Evolutionary conservation across 2,329 filamentous ascomycete genomes (phyloP), one percentile per base, ranked within the genome.

Genomic region (Aspergillus sp.): DNA sequence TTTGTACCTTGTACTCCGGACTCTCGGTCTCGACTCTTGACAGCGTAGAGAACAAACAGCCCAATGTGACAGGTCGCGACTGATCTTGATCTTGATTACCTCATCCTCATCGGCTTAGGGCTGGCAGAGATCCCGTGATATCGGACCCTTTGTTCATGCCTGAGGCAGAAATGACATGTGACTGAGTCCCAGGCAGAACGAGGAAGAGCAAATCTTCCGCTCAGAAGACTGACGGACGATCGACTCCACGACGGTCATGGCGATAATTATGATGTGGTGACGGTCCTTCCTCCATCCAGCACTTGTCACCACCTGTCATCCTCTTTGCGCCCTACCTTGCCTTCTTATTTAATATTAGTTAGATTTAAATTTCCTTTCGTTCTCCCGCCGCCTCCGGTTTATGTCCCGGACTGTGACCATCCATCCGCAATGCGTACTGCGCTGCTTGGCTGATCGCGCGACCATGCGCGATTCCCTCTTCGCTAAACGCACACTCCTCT

Each of bases 391-490:
- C 18, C 26, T 52, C 50, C 36, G 46, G 61, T 57, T 65, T 63
- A 67, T 67, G 65, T 56, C 22, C 52, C 55, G 26, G 42, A 24
- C 59, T 56, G 52, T 51, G 29, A 29, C 39, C 53, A 14, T 47
- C 52, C 20, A 24, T 51, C 54, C 64, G 56, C 56, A 60, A 61
- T 66, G 59, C 58, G 51, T 54, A 58, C 42, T 54, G 59, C 42
- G 58, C 57, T 58, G 53, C 57, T 56, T 57, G 56, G 52, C 47
- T 63, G 55, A 67, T 62, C 50, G 58, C 54, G 63, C 62, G 61
- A 65, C 57, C 58, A 73, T 72, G 71, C 71, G 68, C 60, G 50
- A 62, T 61, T 52, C 56, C 18, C 50, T 46, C 50, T 60, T 54
- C 20, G 45, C 57, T 42, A 42, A 53, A 31, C 55, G 56, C 50